Conservation (phyloP, 345 rosid species). For the Gossypium ekmanianum region DNA sequence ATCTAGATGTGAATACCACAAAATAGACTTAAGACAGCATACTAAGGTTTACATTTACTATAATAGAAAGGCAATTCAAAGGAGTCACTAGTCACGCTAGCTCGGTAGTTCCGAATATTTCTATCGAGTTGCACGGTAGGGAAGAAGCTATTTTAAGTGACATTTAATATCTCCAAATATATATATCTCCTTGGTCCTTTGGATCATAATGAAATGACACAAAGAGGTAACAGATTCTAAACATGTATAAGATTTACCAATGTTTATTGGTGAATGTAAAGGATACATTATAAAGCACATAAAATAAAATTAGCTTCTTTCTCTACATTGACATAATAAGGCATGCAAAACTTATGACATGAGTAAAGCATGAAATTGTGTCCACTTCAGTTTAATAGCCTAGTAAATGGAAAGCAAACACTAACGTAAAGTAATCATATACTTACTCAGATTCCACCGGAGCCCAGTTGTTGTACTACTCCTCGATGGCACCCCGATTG, state of each 20-base stretch:
- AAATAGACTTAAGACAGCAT: not conserved
- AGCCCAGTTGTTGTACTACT: constrained; percentile 84
- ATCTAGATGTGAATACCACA: not conserved
- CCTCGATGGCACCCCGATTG: constrained; percentile 65
- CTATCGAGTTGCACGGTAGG: not conserved
- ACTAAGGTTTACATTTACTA: not conserved
- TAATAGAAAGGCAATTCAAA: not conserved
- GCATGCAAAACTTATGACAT: constrained; percentile 2
- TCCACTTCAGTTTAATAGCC: not conserved
- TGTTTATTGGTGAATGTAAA: not conserved
- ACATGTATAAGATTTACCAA: not conserved
- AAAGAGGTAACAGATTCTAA: not conserved
- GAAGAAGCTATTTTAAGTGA: not conserved
- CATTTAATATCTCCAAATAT: not conserved
- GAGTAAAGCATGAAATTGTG: constrained; percentile 5
- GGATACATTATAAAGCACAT: not conserved
- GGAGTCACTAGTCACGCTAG: not conserved
- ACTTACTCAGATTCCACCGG: constrained; percentile 86
- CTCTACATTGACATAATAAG: not conserved
- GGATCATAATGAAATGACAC: not conserved
- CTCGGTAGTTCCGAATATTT: not conserved
- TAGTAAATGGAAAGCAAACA: constrained; percentile 1
- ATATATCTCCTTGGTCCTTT: not conserved
- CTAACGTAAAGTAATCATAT: not conserved
- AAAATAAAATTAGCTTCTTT: not conserved